Base-by-base conservation (phyloP, 352 stramenopile genomes). In the Elongisporangium undulatum region DNA sequence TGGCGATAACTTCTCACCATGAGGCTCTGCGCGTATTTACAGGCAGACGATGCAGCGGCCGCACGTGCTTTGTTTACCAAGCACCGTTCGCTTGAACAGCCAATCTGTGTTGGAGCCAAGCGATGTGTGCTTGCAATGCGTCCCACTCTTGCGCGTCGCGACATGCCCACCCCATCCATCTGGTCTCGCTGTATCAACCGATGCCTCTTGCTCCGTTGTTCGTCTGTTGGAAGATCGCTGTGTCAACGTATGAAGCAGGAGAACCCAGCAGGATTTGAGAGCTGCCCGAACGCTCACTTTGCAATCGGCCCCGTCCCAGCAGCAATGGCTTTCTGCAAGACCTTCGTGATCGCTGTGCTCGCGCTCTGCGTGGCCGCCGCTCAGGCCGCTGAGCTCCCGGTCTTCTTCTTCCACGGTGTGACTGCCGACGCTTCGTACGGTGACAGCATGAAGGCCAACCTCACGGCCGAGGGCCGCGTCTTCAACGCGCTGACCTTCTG, bases 341-440 rank as follows among this genome's bases (percentile, higher is more conserved):
- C 29, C 29, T 41, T 41, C 29, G 4, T 41, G 29, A 6, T 41
- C 8, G 29, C 29, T 41, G 29, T 41, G 29, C 9, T 41, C 9
- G 29, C 29, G 29, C 29, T 41, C 29, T 41, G 29, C 29, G 29
- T 41, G 1, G 29, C 29, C 29, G 29, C 29, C 29, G 29, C 29
- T 13, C 29, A 41, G 29, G 29, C 29, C 29, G 9, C 29, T 15
- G 29, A 41, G 38, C 66, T 87, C 16, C 77, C 77, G 1, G 69
- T 85, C 1, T 67, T 84, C 59, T 87, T 82, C 56, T 84, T 87
- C 58, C 77, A 84, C 60, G 77, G 77, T 10, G 65, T 69, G 6
- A 75, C 63, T 5, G 58, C 62, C 12, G 75, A 78, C 55, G 56
- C 59, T 8, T 66, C 58, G 21, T 68, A 72, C 45, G 77, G 64